Base-by-base conservation (phyloP, 495 filamentous ascomycete species). In the Acidiella bohemica region DNA sequence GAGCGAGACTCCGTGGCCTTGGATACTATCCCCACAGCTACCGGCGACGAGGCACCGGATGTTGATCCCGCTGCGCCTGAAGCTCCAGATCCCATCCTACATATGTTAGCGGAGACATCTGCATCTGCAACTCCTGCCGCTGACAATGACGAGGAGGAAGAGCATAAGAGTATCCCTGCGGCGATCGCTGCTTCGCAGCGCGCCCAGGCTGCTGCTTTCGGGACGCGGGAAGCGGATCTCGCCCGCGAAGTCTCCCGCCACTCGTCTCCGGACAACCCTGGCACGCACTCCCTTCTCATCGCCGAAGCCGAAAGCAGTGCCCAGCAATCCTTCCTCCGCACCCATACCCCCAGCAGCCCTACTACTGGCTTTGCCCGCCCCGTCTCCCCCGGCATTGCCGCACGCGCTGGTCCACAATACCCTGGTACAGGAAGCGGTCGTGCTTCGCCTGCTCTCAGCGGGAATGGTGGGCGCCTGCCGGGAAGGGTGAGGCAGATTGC, bases 401-500 rank as follows among this genome's bases (percentile, higher is more conserved):
- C n/a, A n/a, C n/a, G n/a, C n/a, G n/a, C n/a, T n/a, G n/a, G n/a
- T n/a, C n/a, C 38, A 13, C 27, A 30, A 26, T 8, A 11, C 23
- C 22, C 8, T 8, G 29, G 29, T 8, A 14, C 27, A 14, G 40
- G 40, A 5, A 22, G 32, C 14, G 28, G 16, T 32, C 39, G 39
- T 9, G 27, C 39, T 2, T n/a, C n/a, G n/a, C n/a, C n/a, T n/a
- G 2, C 39, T 29, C 12, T 13, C 9, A n/a, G 24, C 3, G 28
- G 28, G 28, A n/a, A 30, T 30, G n/a, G n/a, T n/a, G n/a, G n/a
- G n/a, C n/a, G n/a, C n/a, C n/a, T n/a, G n/a, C n/a, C n/a, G n/a
- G n/a, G n/a, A n/a, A n/a, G n/a, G n/a, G 67, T 71, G n/a, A 55
- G 60, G 17, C 59, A 70, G 47, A 57, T 71, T 26, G 67, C 67